These are phyloP conservation scores for Raphidocelis subcapitata DNA, from an alignment of 139 green algal species.

Conservation along the genomic window DNA sequence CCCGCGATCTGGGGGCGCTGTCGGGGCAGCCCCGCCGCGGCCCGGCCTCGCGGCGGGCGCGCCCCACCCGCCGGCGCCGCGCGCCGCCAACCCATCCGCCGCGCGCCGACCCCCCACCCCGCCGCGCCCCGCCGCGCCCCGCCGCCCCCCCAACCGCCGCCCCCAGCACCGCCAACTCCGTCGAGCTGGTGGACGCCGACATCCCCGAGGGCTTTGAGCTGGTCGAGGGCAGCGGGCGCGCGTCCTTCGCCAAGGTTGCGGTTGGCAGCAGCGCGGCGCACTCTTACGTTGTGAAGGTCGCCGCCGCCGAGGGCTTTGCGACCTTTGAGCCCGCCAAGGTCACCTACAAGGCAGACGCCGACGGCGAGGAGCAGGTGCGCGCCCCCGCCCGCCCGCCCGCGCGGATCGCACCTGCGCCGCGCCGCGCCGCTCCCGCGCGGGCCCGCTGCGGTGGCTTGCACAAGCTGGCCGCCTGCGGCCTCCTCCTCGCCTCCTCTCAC, in stretches of 20 bases:
- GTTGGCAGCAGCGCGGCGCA: conserved; percentile 32
- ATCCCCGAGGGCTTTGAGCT: conserved; percentile 26
- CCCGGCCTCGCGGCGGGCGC: neutral
- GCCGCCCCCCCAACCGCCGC: neutral
- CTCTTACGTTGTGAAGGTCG: conserved; percentile 35
- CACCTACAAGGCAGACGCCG: conserved; percentile 33
- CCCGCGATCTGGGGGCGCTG: neutral
- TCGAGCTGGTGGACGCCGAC: conserved; percentile 24
- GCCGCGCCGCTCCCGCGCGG: too few relatives aligned
- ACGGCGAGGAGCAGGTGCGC: conserved; percentile 36
- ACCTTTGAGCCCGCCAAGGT: conserved; percentile 25
- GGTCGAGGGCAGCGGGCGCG: conserved; percentile 20
- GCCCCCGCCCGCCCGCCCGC: too few relatives aligned
- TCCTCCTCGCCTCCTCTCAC: neutral
- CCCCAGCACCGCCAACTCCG: conserved; percentile 31
- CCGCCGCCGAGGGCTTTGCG: conserved; percentile 15
- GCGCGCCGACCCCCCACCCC: neutral
- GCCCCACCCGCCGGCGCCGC: neutral
- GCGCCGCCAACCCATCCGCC: neutral
- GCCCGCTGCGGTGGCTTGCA: neutral
- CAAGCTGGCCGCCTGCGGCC: neutral
- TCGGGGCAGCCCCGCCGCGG: neutral
- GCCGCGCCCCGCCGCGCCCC: neutral
- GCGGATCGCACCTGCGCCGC: too few relatives aligned
- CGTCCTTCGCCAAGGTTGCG: conserved; percentile 26